Conservation (phyloP, 345 rosid genomes). For the Lepidium aucheri region DNA sequence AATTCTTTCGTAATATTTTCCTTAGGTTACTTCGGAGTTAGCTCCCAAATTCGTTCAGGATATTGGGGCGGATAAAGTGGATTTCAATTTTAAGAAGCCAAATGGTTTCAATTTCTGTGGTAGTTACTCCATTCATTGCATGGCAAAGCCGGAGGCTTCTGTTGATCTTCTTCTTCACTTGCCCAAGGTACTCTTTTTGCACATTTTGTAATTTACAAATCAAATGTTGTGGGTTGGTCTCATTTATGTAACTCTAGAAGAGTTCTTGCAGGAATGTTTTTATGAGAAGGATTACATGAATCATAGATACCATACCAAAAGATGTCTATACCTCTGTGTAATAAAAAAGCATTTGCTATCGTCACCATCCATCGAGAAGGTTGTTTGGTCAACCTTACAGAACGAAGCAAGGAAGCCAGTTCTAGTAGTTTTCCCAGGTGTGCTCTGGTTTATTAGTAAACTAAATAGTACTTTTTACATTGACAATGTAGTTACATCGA, state of each 20-base stretch:
- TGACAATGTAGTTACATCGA: neutral
- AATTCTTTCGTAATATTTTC: neutral
- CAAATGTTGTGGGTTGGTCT: neutral
- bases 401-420: constrained; percentile 92
- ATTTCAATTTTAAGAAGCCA: constrained; percentile 74
- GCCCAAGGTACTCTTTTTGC: constrained; percentile 54
- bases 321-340: constrained; percentile 72
- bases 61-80: constrained; percentile 72
- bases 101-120: constrained; percentile 54
- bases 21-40: constrained; percentile 51
- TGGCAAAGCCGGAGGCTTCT: constrained; percentile 56
- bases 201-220: neutral
- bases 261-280: constrained; percentile 66
- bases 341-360: constrained; percentile 54
- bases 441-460: neutral
- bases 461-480: neutral
- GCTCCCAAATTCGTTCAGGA: constrained; percentile 66
- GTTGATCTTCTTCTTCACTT: constrained; percentile 64
- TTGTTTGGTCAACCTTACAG: constrained; percentile 72
- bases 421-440: constrained; percentile 71
- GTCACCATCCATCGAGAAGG: constrained; percentile 41
- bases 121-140: constrained; percentile 51
- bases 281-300: constrained; percentile 80
- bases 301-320: constrained; percentile 83
- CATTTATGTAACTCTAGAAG: neutral